Evolutionary conservation across 805 yeast genomes (phyloP).

Genomic region (Teunomyces panamensis): DNA sequence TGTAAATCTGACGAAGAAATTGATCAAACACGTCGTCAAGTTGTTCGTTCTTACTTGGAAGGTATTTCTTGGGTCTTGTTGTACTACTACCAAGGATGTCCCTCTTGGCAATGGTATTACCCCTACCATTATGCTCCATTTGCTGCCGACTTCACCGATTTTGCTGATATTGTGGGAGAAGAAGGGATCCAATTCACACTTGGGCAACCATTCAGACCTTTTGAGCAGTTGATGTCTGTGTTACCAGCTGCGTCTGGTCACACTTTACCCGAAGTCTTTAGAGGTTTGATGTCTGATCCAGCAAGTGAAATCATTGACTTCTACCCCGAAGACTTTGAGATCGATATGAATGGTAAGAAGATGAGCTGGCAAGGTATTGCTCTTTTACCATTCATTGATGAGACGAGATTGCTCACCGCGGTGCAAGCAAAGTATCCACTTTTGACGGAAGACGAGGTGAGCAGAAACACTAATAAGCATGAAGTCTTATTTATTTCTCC

Average conservation of each 20-base stretch:
- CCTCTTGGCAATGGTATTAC: conserved; percentile 97
- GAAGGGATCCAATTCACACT: conserved; percentile 53
- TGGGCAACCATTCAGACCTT: conserved; percentile 86
- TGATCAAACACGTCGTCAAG: conserved; percentile 49
- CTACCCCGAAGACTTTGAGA: conserved; percentile 82
- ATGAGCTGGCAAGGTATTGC: conserved; percentile 96
- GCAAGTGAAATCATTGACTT: conserved; percentile 85
- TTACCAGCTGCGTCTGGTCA: conserved; percentile 92
- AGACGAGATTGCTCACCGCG: conserved; percentile 61
- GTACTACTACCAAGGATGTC: conserved; percentile 96
- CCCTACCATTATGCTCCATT: conserved; percentile 98
- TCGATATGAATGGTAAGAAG: conserved; percentile 94
- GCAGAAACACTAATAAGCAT: conserved; percentile 66
- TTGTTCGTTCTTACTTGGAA: conserved; percentile 76
- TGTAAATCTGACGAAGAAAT: conserved; percentile 53
- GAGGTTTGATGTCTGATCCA: conserved; percentile 75
- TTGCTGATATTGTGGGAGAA: conserved; percentile 43
- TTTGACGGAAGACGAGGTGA: conserved; percentile 63
- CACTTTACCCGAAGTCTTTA: conserved; percentile 75
- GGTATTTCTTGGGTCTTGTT: conserved; percentile 96
- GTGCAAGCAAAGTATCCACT: conserved; percentile 63
- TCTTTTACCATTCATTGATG: conserved; percentile 86
- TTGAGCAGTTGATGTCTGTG: conserved; percentile 92
- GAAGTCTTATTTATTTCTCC: conserved; percentile 70
- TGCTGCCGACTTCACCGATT: conserved; percentile 76